phyloP scores from a whole-genome alignment of 768 basidiomycete species.

The Cystofilobasidium capitatum region DNA sequence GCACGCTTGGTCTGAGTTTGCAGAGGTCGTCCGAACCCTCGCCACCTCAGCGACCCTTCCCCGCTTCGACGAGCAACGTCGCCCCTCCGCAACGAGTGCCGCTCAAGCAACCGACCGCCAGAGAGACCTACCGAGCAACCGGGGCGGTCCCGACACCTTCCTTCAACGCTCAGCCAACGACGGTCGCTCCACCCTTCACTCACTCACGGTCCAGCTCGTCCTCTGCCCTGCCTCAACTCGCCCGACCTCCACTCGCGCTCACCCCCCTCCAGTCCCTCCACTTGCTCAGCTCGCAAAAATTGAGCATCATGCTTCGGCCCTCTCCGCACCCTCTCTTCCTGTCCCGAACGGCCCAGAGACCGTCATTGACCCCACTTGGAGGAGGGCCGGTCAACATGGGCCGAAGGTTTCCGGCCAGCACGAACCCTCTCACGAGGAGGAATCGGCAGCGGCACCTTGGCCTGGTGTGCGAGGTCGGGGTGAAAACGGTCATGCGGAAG shows the following conservation, averaged over 20 bases:
- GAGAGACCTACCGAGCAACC: neutral
- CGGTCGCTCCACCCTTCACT: neutral
- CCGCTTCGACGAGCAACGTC: neutral
- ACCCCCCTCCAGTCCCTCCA: conserved; percentile 24
- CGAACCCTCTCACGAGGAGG: conserved; percentile 5
- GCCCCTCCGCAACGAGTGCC: no score
- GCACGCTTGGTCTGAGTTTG: neutral
- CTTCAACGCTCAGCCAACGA: neutral
- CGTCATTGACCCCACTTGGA: neutral
- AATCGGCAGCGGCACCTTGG: conserved; percentile 5
- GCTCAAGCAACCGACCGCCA: neutral
- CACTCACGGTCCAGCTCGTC: neutral
- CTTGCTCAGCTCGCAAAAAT: conserved; percentile 20
- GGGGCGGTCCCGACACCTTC: neutral
- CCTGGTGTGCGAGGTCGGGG: conserved; percentile 14
- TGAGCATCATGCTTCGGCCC: conserved; percentile 17
- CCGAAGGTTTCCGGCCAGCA: conserved; percentile 21
- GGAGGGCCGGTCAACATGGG: neutral
- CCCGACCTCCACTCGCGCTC: conserved; percentile 3
- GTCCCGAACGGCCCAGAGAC: neutral
- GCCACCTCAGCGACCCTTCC: neutral
- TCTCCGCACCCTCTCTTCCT: conserved; percentile 23
- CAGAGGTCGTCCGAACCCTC: neutral
- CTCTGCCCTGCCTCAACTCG: neutral
- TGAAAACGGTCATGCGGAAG: conserved; percentile 18